Evolutionary conservation across 495 filamentous ascomycete genomes (phyloP).

Genomic region (Xylaria venustula): DNA sequence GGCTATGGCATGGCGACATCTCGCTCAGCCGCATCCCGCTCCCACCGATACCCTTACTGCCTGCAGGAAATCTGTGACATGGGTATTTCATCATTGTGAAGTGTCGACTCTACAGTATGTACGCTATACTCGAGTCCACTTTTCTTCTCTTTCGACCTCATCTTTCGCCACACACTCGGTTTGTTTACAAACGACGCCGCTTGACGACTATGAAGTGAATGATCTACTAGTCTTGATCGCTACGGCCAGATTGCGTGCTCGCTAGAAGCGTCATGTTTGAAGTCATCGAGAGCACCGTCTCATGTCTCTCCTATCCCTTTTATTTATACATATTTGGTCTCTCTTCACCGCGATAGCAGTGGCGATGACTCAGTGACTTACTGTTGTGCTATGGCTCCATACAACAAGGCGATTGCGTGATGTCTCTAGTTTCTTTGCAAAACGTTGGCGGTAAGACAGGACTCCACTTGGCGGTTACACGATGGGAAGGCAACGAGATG

Average conservation of each 20-base stretch:
- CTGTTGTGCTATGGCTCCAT: background rate
- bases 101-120: background rate
- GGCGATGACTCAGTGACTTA: background rate
- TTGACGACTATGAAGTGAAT: background rate
- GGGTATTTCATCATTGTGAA: background rate
- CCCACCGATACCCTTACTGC: slow-evolving; percentile 12
- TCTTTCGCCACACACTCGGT: background rate
- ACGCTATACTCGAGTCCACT: slow-evolving; percentile 4
- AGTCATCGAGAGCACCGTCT: background rate
- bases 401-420: slow-evolving; percentile 4
- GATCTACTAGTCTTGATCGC: background rate
- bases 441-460: background rate
- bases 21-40: slow-evolving; percentile 10
- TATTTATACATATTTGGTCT: too few relatives aligned
- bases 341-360: background rate
- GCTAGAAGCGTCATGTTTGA: background rate
- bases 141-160: background rate
- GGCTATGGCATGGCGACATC: slow-evolving; percentile 20
- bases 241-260: slow-evolving; percentile 2
- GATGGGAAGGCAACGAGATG: background rate
- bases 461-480: background rate
- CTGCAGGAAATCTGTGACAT: background rate
- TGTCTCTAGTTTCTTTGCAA: background rate
- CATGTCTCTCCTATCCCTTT: background rate
- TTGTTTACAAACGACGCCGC: background rate